A percentile compares a stretch with the other conserved stretches of the same genome.
Conservation (phyloP, 2,329 filamentous ascomycete genomes). For the Thelonectria discophora region DNA sequence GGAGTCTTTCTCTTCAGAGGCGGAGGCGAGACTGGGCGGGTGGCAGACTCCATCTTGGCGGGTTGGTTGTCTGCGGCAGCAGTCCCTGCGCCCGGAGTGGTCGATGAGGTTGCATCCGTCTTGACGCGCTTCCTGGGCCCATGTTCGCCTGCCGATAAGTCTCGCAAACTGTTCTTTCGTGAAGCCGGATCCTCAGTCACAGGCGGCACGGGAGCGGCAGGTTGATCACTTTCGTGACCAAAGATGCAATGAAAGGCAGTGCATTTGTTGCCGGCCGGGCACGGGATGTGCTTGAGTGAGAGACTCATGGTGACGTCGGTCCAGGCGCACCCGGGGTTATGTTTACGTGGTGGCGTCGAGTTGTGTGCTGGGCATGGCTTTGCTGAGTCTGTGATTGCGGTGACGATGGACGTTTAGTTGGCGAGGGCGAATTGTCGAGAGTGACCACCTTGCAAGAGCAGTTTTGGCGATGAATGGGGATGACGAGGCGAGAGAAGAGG, state of each 20-base stretch:
- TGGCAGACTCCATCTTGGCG: slow-evolving; percentile 36
- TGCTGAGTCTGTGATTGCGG: background rate
- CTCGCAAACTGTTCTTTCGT: slow-evolving; percentile 17
- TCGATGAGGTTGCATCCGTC: slow-evolving; percentile 27
- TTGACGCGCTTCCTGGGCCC: slow-evolving; percentile 45
- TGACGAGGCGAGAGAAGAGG: too few species aligned
- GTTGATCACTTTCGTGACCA: slow-evolving; percentile 52
- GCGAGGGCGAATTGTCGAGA: background rate
- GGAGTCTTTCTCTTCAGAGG: slow-evolving; percentile 42
- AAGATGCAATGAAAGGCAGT: slow-evolving; percentile 62
- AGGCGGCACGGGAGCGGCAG: slow-evolving; percentile 25
- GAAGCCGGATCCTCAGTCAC: slow-evolving; percentile 4
- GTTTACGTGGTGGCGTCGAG: background rate
- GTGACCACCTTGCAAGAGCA: slow-evolving; percentile 9
- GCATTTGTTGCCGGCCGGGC: slow-evolving; percentile 58
- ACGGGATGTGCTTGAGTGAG: slow-evolving; percentile 59
- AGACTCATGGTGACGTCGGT: slow-evolving; percentile 46
- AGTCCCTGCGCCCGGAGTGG: background rate
- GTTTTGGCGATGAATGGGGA: too few species aligned
- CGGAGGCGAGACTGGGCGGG: slow-evolving; percentile 48
- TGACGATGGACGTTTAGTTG: background rate
- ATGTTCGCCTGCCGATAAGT: slow-evolving; percentile 38
- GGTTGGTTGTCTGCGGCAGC: slow-evolving; percentile 1
- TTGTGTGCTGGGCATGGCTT: background rate
- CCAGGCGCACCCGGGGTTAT: slow-evolving; percentile 4